A percentile compares a stretch with the other conserved stretches of the same genome.
Conservation (phyloP, 768 basidiomycete species). For the Pluteus cervinus region DNA sequence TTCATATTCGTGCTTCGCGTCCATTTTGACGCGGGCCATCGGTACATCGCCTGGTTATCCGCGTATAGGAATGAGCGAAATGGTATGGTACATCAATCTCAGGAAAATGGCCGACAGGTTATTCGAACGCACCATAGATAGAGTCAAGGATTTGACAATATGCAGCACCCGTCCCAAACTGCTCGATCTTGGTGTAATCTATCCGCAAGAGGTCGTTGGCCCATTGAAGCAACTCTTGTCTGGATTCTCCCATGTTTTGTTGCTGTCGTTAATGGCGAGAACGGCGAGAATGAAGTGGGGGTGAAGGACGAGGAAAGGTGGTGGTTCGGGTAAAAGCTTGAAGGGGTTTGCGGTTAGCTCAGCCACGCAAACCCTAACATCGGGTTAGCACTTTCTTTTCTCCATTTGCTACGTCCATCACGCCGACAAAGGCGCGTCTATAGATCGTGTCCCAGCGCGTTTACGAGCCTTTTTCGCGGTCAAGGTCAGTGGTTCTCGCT, state of each 20-base stretch:
- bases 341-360: not conserved
- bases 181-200: slow-evolving; percentile 89
- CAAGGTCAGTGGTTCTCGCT: not conserved
- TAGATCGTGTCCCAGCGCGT: not conserved
- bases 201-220: slow-evolving; percentile 89
- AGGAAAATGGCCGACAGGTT: no score
- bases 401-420: not conserved
- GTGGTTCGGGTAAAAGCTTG: slow-evolving; percentile 1
- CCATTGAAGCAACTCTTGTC: slow-evolving; percentile 88
- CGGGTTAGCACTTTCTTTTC: slow-evolving; percentile 3
- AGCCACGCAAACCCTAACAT: not conserved
- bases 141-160: slow-evolving; percentile 97
- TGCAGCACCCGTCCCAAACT: slow-evolving; percentile 85
- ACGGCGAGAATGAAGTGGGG: not conserved
- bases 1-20: slow-evolving; percentile 94
- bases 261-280: slow-evolving; percentile 4
- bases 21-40: slow-evolving; percentile 91
- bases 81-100: no score
- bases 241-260: slow-evolving; percentile 60
- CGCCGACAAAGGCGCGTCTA: not conserved
- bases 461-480: not conserved
- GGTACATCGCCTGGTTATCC: slow-evolving; percentile 88
- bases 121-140: slow-evolving; percentile 69
- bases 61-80: no score
- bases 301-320: not conserved